Percentiles rank a stretch among this genome's conserved stretches.
Conservation (phyloP, 192 early-diverging fungal genomes). For the Coemansia sp. region DNA sequence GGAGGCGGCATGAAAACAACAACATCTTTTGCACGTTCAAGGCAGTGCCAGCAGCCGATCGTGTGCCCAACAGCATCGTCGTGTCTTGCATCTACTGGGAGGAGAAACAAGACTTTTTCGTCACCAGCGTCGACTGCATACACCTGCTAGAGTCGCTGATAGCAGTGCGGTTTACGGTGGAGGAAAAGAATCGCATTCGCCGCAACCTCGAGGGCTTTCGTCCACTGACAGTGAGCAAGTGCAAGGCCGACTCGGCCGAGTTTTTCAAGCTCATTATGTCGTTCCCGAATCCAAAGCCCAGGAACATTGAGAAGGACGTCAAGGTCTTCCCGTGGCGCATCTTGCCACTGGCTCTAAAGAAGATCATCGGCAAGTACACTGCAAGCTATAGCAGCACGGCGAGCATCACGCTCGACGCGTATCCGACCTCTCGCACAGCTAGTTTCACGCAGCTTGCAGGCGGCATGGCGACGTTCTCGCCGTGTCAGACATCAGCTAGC, state of each 20-base stretch:
- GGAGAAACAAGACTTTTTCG: conserved; percentile 72
- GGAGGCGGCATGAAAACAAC: conserved; percentile 68
- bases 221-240: conserved; percentile 78
- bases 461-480: conserved; percentile 31
- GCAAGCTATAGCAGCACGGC: conserved; percentile 53
- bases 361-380: conserved; percentile 79
- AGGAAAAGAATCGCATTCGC: conserved; percentile 87
- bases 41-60: conserved; percentile 61
- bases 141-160: conserved; percentile 76
- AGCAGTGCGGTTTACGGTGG: conserved; percentile 75
- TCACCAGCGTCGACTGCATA: conserved; percentile 82
- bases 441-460: conserved; percentile 33
- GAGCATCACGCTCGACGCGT: conserved; percentile 31
- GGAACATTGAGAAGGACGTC: conserved; percentile 89
- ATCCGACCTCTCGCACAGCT: conserved; percentile 16
- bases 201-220: conserved; percentile 84
- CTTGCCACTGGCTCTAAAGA: conserved; percentile 70
- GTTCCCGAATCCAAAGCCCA: conserved; percentile 79
- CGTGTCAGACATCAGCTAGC: conserved; percentile 14
- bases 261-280: conserved; percentile 86
- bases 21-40: conserved; percentile 70
- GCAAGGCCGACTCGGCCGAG: conserved; percentile 73
- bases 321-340: conserved; percentile 85
- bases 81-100: conserved; percentile 85
- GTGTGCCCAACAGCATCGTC: conserved; percentile 68